A percentile compares a stretch with the other conserved stretches of the same genome.
These are phyloP conservation scores for Alternaria dauci DNA, from an alignment of 2,329 filamentous ascomycete species.

Conservation along the genomic window DNA sequence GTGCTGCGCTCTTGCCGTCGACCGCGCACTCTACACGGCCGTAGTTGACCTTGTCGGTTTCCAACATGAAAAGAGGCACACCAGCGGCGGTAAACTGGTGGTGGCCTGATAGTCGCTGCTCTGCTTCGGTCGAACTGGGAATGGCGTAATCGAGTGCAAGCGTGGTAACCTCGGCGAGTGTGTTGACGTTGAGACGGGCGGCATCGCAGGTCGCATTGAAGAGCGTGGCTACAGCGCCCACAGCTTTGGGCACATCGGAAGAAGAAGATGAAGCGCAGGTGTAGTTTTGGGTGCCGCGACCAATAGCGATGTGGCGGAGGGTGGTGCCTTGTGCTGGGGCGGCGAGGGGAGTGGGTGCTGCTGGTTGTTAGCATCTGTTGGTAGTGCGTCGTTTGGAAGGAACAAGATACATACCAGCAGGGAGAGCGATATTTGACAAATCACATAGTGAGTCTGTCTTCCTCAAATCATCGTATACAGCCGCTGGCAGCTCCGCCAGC, in stretches of 20 bases:
- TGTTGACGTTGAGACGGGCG: constrained; percentile 65
- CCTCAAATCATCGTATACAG: constrained; percentile 28
- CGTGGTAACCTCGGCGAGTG: constrained; percentile 70
- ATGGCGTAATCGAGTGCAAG: constrained; percentile 74
- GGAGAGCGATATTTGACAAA: constrained; percentile 40
- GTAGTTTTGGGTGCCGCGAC: constrained; percentile 93
- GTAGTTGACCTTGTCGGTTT: constrained; percentile 60
- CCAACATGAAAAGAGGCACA: constrained; percentile 82
- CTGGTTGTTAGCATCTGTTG: constrained; percentile 26
- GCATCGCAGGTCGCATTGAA: constrained; percentile 86
- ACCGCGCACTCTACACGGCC: constrained; percentile 73
- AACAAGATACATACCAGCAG: constrained; percentile 37
- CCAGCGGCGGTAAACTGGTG: constrained; percentile 80
- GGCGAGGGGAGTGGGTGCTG: constrained; percentile 68
- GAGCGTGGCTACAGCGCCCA: constrained; percentile 81
- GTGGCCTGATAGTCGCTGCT: constrained; percentile 73
- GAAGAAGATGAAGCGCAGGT: constrained; percentile 72
- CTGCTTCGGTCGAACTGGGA: constrained; percentile 54
- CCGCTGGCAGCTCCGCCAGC: constrained; percentile 28
- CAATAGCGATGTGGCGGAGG: constrained; percentile 82
- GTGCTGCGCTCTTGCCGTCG: constrained; percentile 68
- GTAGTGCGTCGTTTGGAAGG: background rate
- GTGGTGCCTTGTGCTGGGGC: constrained; percentile 66
- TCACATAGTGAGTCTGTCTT: constrained; percentile 40
- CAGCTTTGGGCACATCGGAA: constrained; percentile 67